Evolutionary conservation across 306 rosid species (phyloP), one percentile per base, ranked within the genome.

Genomic region (Datisca glomerata): DNA sequence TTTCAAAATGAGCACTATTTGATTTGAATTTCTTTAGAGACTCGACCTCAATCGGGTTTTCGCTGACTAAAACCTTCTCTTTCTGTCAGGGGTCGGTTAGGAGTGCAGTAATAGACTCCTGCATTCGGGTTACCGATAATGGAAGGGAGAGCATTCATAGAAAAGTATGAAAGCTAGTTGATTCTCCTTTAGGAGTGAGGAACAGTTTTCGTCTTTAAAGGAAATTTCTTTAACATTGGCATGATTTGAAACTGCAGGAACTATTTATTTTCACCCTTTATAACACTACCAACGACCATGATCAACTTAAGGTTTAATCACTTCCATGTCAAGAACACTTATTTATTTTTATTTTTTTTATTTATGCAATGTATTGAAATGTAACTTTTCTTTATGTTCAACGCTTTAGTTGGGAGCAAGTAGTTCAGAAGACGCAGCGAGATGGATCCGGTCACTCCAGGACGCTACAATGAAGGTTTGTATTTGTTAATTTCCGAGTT

Each of bases 391-490:
- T 15, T 15, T n/a, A 39, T 37, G 25, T 39, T 24, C 34, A 53
- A 42, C 58, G 47, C 49, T 46, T 36, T 48, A 86, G 96, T 45
- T 81, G 56, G 94, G 96, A 47, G 94, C 94, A 50, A 71, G 73
- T 64, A 81, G 94, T 53, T 57, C 96, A 40, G 94, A 86, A 76
- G 96, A 86, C 56, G 86, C 87, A 24, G 96, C 93, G 41, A 71
- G 53, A 60, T 86, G 96, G 94, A 86, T 79, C 25, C 81, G 56
- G 33, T 76, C 86, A 3, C 66, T 81, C 41, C 79, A 81, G 43
- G 87, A 66, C 16, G 67, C 87, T 39, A 83, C 87, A 20, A 14
- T 73, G 60, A 78, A 75, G 96, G 96, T 81, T 75, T 46, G 22
- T 12, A 29, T 34, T 29, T 47, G 15, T 31, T 19, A 36, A 55